Evolutionary conservation across 1,284 basidiomycete genomes (phyloP), one percentile per base, ranked within the genome.

Genomic region (Pyrrhoderma lamaoense): DNA sequence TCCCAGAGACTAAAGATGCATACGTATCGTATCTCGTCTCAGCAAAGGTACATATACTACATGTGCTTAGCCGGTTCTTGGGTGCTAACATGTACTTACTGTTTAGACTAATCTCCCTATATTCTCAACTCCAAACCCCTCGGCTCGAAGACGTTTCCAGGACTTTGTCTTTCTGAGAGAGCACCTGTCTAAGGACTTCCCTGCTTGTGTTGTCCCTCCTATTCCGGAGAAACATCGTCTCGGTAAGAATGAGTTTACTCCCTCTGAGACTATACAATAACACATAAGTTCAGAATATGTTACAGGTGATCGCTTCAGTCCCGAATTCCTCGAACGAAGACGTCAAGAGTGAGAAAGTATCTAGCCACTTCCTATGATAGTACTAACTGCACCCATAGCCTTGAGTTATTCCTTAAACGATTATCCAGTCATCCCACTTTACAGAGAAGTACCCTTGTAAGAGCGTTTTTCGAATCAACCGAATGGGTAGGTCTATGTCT

Each of bases 161-260:
- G 96, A 99, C 69, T 99, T 99, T 68, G 88, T 90, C 35, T 99
- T 99, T 65, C 72, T 99, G 35, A 76, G 89, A 56, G 85, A 96
- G 47, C 82, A 96, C 61, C 80, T 99, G 31, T 79, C 82, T 18
- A 85, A 85, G 69, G 88, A 94, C 67, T 99, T 98, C 63, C 93
- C 93, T 2, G 96, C 95, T 51, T 95, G 92, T 61, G 91, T 99
- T 18, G 89, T 99, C 0, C 93, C 95, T 21, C 91, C 93, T 4
- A 75, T 99, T 46, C 96, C 95, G 3, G 94, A 94, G 68, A 99
- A 99, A 69, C 95, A 98, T 64, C 78, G 96, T 51, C 70, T 97
- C 63, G 93, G 92, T 96, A 58, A 54, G 85, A 73, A 21, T 31
- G 19, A 8, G 21, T 23, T 19, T 35, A 25, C 19, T n/a, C 23